phyloP scores from a whole-genome alignment of 108 stramenopile species.

The Heterococcus sp. region DNA sequence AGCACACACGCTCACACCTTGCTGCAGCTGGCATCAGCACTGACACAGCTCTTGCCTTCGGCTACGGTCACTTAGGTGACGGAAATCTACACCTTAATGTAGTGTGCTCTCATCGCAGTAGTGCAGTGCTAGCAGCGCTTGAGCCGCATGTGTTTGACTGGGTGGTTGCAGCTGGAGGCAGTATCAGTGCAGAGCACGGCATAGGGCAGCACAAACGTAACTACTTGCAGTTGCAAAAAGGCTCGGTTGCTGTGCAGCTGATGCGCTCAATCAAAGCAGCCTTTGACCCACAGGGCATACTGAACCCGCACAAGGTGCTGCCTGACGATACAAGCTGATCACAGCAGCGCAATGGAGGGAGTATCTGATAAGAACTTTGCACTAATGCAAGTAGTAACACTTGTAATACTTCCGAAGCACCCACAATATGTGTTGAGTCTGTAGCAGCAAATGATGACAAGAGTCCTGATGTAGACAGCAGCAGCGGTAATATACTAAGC shows the following conservation, averaged over 20 bases:
- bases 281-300: slow-evolving; percentile 55
- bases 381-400: too few species aligned
- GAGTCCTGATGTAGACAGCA: too few species aligned
- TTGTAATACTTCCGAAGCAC: too few species aligned
- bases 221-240: slow-evolving; percentile 45
- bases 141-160: slow-evolving; percentile 72
- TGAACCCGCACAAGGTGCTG: slow-evolving; percentile 64
- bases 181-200: slow-evolving; percentile 97
- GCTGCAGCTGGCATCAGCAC: slow-evolving; percentile 1
- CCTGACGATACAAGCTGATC: too few species aligned
- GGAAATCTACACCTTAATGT: slow-evolving; percentile 94
- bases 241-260: slow-evolving; percentile 9
- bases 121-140: slow-evolving; percentile 43
- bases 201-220: slow-evolving; percentile 83
- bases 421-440: too few species aligned
- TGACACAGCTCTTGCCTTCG: slow-evolving; percentile 57
- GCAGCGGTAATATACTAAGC: too few species aligned
- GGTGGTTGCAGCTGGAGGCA: slow-evolving; percentile 72
- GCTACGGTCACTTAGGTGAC: slow-evolving; percentile 87
- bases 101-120: slow-evolving; percentile 4
- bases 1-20: slow-evolving; percentile 58
- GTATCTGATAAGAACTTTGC: too few species aligned
- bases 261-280: slow-evolving; percentile 54
- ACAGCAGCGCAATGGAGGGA: too few species aligned
- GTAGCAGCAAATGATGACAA: too few species aligned